phyloP scores from a whole-genome alignment of 148 eudicot species.

The Beta vulgaris region DNA sequence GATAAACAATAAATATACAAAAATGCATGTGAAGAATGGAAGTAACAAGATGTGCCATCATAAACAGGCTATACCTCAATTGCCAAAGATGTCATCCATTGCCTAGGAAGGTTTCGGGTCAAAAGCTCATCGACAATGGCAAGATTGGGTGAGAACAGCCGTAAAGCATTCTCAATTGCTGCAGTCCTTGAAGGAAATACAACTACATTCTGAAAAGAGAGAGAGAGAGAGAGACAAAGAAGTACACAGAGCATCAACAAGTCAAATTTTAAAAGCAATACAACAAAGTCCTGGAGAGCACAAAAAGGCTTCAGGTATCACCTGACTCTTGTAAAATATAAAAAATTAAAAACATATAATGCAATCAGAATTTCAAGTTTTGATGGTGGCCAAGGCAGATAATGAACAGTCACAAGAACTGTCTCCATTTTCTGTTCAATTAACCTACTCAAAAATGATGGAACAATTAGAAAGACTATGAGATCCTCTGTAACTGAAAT shows the following conservation, averaged over 20 bases:
- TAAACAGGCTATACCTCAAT: conserved; percentile 55
- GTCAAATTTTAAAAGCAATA: not conserved
- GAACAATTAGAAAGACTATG: not conserved
- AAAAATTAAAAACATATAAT: not conserved
- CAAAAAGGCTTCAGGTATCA: not conserved
- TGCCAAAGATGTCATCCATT: conserved; percentile 85
- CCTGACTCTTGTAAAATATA: not conserved
- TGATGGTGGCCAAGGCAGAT: not conserved
- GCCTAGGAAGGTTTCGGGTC: conserved; percentile 67
- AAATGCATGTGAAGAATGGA: not conserved
- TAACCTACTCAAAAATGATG: not conserved
- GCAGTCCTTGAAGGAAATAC: conserved; percentile 94
- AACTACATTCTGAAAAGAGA: conserved; percentile 60
- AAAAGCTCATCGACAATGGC: conserved; percentile 95
- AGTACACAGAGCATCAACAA: conserved; percentile 17
- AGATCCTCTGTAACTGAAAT: not conserved
- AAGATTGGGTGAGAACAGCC: conserved; percentile 82
- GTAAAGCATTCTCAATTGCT: conserved; percentile 84
- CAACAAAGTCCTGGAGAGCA: not conserved
- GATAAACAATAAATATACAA: not conserved
- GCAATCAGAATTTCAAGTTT: not conserved
- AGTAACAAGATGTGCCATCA: conserved; percentile 9
- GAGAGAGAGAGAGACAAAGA: conserved; percentile 18
- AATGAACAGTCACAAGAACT: not conserved
- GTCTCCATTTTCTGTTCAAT: not conserved